Conservation (phyloP, 768 basidiomycete species). For the Boletus speciosus region DNA sequence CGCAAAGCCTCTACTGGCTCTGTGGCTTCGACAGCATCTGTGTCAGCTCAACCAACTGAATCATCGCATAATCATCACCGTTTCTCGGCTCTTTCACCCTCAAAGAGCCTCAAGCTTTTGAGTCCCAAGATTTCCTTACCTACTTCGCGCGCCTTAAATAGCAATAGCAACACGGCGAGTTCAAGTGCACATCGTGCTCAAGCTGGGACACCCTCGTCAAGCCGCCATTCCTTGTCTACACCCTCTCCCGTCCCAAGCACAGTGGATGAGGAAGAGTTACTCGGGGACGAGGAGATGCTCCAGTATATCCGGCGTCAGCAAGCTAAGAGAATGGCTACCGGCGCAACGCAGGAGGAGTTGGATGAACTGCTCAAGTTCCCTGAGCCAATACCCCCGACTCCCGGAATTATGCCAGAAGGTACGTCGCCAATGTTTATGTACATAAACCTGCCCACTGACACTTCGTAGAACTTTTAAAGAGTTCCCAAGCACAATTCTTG, state of each 20-base stretch:
- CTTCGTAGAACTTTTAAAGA: slow-evolving; percentile 57
- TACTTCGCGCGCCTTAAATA: slow-evolving; percentile 51
- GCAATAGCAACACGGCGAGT: slow-evolving; percentile 33
- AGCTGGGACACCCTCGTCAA: slow-evolving; percentile 63
- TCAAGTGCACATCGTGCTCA: slow-evolving; percentile 46
- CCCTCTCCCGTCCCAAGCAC: slow-evolving; percentile 79
- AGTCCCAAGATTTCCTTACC: slow-evolving; percentile 72
- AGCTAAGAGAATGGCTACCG: slow-evolving; percentile 78
- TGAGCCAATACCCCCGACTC: slow-evolving; percentile 73
- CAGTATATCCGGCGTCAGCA: slow-evolving; percentile 90
- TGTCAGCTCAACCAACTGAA: slow-evolving; percentile 42
- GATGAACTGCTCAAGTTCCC: slow-evolving; percentile 91
- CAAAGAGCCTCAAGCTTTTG: slow-evolving; percentile 76
- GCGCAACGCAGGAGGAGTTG: slow-evolving; percentile 82
- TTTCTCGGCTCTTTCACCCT: slow-evolving; percentile 82
- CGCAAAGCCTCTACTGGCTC: slow-evolving; percentile 84
- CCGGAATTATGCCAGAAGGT: slow-evolving; percentile 70
- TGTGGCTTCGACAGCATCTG: slow-evolving; percentile 62
- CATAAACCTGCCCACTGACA: slow-evolving; percentile 6
- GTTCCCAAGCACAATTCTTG: slow-evolving; percentile 64
- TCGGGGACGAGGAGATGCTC: slow-evolving; percentile 97
- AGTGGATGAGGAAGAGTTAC: slow-evolving; percentile 79
- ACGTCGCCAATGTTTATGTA: slow-evolving; percentile 28
- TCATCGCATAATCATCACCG: slow-evolving; percentile 50
- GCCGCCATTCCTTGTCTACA: slow-evolving; percentile 73